These are phyloP conservation scores for Geotrichum macrosporum DNA, from an alignment of 1,139 yeast genomes.

Conservation along the genomic window DNA sequence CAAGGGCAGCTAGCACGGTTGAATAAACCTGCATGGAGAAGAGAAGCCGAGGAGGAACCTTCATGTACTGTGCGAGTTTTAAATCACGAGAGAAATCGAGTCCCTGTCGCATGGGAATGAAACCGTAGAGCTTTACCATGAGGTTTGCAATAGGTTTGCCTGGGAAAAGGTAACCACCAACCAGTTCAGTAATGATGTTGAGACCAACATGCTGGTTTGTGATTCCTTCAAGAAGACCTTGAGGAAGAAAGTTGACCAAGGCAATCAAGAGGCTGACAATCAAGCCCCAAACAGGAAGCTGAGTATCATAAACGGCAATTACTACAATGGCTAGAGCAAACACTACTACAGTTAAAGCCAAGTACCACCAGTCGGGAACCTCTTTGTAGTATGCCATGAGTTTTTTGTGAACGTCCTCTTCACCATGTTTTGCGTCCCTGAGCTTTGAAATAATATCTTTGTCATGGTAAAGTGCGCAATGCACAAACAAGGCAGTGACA, in stretches of 20 bases:
- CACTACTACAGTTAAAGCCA: conserved; percentile 35
- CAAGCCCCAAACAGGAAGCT: conserved; percentile 45
- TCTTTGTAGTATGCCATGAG: conserved; percentile 47
- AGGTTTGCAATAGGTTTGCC: conserved; percentile 50
- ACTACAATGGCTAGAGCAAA: conserved; percentile 43
- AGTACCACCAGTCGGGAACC: conserved; percentile 44
- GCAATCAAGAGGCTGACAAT: conserved; percentile 47
- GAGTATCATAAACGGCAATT: conserved; percentile 43
- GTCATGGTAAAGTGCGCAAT: conserved; percentile 41
- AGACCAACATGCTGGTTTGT: conserved; percentile 47
- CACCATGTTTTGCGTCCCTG: conserved; percentile 8
- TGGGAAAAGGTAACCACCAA: conserved; percentile 49
- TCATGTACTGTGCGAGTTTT: conserved; percentile 49
- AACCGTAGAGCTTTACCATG: conserved; percentile 49
- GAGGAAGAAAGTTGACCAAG: conserved; percentile 46
- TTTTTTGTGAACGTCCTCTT: conserved; percentile 40
- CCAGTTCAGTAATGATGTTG: conserved; percentile 48
- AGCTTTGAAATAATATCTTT: conserved; percentile 40
- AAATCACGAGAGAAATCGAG: conserved; percentile 46
- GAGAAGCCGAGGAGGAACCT: conserved; percentile 33
- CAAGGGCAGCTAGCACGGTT: conserved; percentile 35
- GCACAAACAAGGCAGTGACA: conserved; percentile 50
- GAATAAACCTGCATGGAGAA: conserved; percentile 46
- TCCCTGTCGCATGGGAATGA: conserved; percentile 49
- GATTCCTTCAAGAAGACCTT: conserved; percentile 44